Evolutionary conservation across 345 rosid species (phyloP).

Genomic region (Geranium brycei): DNA sequence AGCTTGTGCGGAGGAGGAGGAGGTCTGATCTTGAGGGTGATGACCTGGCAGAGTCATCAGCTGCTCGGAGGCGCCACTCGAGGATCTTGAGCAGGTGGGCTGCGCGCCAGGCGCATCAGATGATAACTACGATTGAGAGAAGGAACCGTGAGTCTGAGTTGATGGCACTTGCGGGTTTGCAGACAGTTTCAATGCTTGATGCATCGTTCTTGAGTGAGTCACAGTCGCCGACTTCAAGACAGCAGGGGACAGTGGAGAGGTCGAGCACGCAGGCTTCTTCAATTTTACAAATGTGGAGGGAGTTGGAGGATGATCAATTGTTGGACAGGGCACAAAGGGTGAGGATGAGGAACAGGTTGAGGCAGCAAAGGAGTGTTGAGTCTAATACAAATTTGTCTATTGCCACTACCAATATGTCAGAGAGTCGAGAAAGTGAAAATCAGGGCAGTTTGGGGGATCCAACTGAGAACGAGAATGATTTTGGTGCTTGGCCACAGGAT

Average conservation of each 20-base stretch:
- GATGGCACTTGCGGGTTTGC: slow-evolving; percentile 93
- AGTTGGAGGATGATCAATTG: slow-evolving; percentile 93
- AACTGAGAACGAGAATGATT: slow-evolving; percentile 53
- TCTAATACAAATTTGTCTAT: slow-evolving; percentile 33
- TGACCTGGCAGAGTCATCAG: slow-evolving; percentile 86
- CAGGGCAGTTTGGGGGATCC: slow-evolving; percentile 57
- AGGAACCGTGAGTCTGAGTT: slow-evolving; percentile 90
- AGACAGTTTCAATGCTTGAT: slow-evolving; percentile 91
- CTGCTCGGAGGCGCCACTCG: slow-evolving; percentile 75
- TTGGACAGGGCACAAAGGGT: slow-evolving; percentile 61
- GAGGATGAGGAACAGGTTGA: slow-evolving; percentile 70
- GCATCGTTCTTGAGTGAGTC: slow-evolving; percentile 90
- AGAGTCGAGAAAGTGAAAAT: slow-evolving; percentile 52
- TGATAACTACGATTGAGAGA: slow-evolving; percentile 95
- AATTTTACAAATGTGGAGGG: slow-evolving; percentile 97
- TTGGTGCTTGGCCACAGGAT: slow-evolving; percentile 62
- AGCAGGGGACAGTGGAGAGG: slow-evolving; percentile 68
- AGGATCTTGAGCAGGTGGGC: slow-evolving; percentile 87
- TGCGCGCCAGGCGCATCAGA: slow-evolving; percentile 94
- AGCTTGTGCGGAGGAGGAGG: slow-evolving; percentile 63
- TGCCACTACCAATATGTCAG: slow-evolving; percentile 36
- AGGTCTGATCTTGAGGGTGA: slow-evolving; percentile 85
- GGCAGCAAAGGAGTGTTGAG: slow-evolving; percentile 55
- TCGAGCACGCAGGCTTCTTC: slow-evolving; percentile 80
- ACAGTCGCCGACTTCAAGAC: slow-evolving; percentile 56